phyloP scores from a whole-genome alignment of 345 rosid species.

The Lumnitzera racemosa region DNA sequence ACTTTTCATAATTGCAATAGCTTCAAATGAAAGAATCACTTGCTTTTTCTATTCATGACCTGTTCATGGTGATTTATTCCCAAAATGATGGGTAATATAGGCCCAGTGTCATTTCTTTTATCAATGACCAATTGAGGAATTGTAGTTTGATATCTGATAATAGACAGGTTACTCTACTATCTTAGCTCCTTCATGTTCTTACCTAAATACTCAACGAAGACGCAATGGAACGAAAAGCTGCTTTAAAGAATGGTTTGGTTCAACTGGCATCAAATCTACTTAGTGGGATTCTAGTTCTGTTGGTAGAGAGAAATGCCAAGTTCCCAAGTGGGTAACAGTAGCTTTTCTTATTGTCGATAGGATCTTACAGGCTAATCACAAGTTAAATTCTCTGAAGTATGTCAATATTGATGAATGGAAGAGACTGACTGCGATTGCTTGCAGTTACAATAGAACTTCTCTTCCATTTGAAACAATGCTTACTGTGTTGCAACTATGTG shows the following conservation, averaged over 20 bases:
- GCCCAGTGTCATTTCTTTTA: too few species aligned
- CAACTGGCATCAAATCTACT: too few species aligned
- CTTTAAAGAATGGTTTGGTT: too few species aligned
- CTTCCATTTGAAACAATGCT: too few species aligned
- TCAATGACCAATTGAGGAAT: slow-evolving; percentile 48
- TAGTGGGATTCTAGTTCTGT: slow-evolving; percentile 56
- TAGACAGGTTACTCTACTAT: too few species aligned
- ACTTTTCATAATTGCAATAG: slow-evolving; percentile 51
- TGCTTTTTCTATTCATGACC: slow-evolving; percentile 84
- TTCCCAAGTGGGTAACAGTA: slow-evolving; percentile 90
- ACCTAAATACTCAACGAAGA: too few species aligned
- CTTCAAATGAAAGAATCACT: slow-evolving; percentile 85
- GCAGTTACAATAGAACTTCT: too few species aligned
- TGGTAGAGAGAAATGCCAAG: slow-evolving; percentile 44
- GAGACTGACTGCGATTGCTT: too few species aligned
- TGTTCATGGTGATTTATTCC: slow-evolving; percentile 74
- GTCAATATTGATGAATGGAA: too few species aligned
- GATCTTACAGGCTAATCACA: slow-evolving; percentile 74
- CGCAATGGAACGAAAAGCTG: too few species aligned
- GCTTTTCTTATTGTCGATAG: slow-evolving; percentile 92
- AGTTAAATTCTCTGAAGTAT: slow-evolving; percentile 40
- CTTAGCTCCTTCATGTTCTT: too few species aligned
- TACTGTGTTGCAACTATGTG: slow-evolving; percentile 43
- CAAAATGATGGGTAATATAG: slow-evolving; percentile 10
- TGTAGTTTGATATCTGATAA: slow-evolving; percentile 41